Evolutionary conservation across 2,329 filamentous ascomycete species (phyloP), one percentile per base, ranked within the genome.

Genomic region (Aspergillus clavatus): DNA sequence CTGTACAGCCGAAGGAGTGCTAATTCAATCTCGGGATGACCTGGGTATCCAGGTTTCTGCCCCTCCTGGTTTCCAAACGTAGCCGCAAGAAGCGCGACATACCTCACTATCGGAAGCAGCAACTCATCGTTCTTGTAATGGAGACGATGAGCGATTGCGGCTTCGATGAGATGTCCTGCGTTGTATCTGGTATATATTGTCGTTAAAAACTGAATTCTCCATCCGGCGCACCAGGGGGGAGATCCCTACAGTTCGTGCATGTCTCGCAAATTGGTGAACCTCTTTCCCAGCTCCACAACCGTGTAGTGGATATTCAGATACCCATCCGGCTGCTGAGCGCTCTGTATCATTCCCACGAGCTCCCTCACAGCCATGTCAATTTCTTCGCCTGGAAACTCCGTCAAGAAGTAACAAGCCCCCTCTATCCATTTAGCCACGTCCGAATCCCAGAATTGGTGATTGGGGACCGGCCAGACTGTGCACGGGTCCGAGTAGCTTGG

Each of bases 231-330:
- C 11, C n/a, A 18, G 29, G 29, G 14, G 18, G 29, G 4, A 10
- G 51, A 37, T 61, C 70, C 50, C 62, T 65, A 79, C 69, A 84
- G 61, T 59, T 83, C 80, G 63, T 83, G 80, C 65, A 81, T 73
- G 59, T 84, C 81, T 38, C 78, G 62, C 6, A 84, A 50, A 52
- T 83, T 83, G 0, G 75, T 72, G 67, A 78, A 83, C 7, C 79
- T 60, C 41, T 76, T 74, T 0, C 65, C 70, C 0, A 77, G 78
- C 35, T 78, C 77, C 1, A 81, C 76, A 0, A 83, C 75, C 0
- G 77, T 81, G 50, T 77, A 83, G 55, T 83, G 79, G 5, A 82
- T 75, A 54, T 83, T 83, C 18, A 84, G 57, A 55, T 84, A 84
- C 1, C 81, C 81, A 55, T 84, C 81, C 1, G 67, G 60, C 42